Conservation (phyloP, 495 filamentous ascomycete genomes). For the Talaromyces proteolyticus region DNA sequence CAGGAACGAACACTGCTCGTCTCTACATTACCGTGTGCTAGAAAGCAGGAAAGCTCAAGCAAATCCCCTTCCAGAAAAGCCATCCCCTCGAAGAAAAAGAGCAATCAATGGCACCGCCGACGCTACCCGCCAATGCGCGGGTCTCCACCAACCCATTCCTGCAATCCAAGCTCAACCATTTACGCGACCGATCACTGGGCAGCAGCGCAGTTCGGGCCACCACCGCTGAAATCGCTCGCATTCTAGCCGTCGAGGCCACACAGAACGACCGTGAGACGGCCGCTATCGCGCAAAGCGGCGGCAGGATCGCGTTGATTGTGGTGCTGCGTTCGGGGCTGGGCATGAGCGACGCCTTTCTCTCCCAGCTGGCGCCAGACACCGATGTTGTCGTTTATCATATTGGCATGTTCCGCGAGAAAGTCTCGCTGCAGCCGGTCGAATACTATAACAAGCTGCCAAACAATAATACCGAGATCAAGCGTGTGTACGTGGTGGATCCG, state of each 20-base stretch:
- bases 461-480: constrained; percentile 39
- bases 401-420: constrained; percentile 79
- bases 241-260: constrained; percentile 7
- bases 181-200: constrained; percentile 17
- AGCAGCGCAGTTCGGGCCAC: constrained; percentile 17
- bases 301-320: constrained; percentile 19
- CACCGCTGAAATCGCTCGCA: constrained; percentile 13
- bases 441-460: constrained; percentile 90
- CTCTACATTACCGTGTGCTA: too few species aligned
- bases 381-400: constrained; percentile 64
- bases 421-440: constrained; percentile 76
- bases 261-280: constrained; percentile 11
- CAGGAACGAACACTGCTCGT: too few species aligned
- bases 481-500: constrained; percentile 75
- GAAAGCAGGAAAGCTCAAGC: too few species aligned
- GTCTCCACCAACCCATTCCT: constrained; percentile 9
- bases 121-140: constrained; percentile 7
- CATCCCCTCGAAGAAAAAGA: background rate
- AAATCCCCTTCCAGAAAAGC: too few species aligned
- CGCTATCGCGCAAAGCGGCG: background rate
- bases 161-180: constrained; percentile 13
- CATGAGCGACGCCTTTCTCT: constrained; percentile 22
- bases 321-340: constrained; percentile 24
- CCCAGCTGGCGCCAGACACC: constrained; percentile 10
- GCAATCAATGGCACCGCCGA: constrained; percentile 1